These are phyloP conservation scores for Arabidopsis suecica DNA, from an alignment of 345 rosid species.

Conservation along the genomic window DNA sequence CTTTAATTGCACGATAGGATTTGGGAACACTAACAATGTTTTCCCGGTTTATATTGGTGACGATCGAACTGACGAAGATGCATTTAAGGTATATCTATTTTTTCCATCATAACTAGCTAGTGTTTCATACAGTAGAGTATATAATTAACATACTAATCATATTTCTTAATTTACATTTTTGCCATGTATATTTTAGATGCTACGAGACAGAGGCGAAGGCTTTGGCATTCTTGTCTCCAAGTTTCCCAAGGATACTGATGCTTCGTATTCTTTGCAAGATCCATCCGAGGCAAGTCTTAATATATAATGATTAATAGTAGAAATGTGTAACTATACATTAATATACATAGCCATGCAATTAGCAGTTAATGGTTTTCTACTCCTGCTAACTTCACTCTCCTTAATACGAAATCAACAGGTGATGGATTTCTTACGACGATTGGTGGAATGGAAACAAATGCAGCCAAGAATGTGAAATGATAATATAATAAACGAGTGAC, in stretches of 20 bases:
- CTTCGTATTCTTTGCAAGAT: slow-evolving; percentile 82
- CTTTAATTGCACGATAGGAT: slow-evolving; percentile 57
- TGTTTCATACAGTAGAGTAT: neutral
- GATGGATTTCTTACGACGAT: slow-evolving; percentile 63
- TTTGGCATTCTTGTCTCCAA: slow-evolving; percentile 92
- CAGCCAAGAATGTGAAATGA: slow-evolving; percentile 40
- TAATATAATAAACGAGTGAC: neutral
- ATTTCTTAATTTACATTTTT: neutral
- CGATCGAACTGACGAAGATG: slow-evolving; percentile 96
- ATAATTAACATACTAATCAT: neutral
- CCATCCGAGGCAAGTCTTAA: slow-evolving; percentile 61
- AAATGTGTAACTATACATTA: neutral
- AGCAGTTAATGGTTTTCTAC: neutral
- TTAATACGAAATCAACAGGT: slow-evolving; percentile 50
- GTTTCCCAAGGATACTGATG: slow-evolving; percentile 81
- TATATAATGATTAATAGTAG: neutral
- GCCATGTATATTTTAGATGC: slow-evolving; percentile 52
- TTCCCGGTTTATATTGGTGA: slow-evolving; percentile 95
- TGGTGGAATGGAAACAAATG: slow-evolving; percentile 63
- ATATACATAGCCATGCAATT: neutral
- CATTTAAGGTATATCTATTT: slow-evolving; percentile 73
- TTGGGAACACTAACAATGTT: slow-evolving; percentile 68
- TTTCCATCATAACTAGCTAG: neutral
- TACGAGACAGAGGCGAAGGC: slow-evolving; percentile 83
- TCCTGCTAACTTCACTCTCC: slow-evolving; percentile 26